A percentile compares a stretch with the other conserved stretches of the same genome.
phyloP scores from a whole-genome alignment of 805 yeast genomes.

The Ogataea methanolica region DNA sequence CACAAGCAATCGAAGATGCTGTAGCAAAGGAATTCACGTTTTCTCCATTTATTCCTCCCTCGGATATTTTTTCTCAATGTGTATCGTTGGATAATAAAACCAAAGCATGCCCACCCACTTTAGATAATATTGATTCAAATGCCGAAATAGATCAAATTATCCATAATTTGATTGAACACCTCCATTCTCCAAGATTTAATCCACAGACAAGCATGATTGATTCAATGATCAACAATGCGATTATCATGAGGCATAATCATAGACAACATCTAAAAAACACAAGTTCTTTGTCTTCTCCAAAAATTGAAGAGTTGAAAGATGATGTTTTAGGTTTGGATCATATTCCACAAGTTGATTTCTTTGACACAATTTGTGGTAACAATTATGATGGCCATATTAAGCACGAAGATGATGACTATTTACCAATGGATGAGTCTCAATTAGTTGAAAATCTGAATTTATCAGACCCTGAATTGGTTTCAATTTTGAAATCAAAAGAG shows the following conservation, averaged over 20 bases:
- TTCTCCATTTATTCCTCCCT: neutral
- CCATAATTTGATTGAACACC: constrained; percentile 5
- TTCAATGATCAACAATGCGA: constrained; percentile 7
- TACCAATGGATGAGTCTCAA: constrained; percentile 34
- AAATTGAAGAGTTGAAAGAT: neutral
- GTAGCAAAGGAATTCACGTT: neutral
- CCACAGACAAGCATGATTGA: constrained; percentile 4
- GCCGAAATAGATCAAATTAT: neutral
- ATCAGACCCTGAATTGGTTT: constrained; percentile 23
- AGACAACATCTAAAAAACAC: neutral
- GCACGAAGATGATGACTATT: constrained; percentile 12
- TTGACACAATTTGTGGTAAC: no score
- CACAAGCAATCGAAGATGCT: neutral
- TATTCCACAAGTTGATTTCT: no score
- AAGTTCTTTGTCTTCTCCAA: neutral
- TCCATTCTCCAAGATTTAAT: constrained; percentile 7
- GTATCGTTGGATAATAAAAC: no score
- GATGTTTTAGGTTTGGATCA: neutral
- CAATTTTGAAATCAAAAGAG: constrained; percentile 17
- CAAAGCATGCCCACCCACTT: no score
- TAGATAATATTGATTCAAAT: neutral
- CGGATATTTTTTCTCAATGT: neutral
- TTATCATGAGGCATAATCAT: neutral
- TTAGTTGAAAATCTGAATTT: constrained; percentile 26
- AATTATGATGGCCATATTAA: no score